Evolutionary conservation across 169 alveolate genomes (phyloP), one percentile per base, ranked within the genome.

Genomic region (Cryptosporidium bovis): DNA sequence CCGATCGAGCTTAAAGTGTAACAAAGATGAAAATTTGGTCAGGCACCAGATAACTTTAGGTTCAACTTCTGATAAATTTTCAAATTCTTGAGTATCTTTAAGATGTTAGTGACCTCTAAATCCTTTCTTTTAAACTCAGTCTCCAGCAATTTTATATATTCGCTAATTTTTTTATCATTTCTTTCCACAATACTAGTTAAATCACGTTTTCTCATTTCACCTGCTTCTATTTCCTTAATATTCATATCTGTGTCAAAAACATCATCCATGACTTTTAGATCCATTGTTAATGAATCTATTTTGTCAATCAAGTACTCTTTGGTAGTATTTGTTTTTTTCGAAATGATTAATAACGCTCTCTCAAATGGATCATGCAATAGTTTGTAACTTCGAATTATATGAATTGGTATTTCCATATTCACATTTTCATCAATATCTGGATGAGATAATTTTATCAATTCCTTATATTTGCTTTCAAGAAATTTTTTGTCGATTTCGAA

Each of bases 291-390:
- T 44, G 71, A 29, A 27, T 77, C 87, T 46, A 77, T 60, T 0
- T 44, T 5, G 1, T 60, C 44, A 3, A 77, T 10, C 33, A 77
- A 18, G 16, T 5, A 0, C 15, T 44, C 87, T 62, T 65, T 77
- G 1, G 62, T 12, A 8, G 66, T 60, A n/a, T 18, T 20, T 6
- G 27, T 58, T 13, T 34, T 56, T 8, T 58, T 13, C 13, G 69
- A 77, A 13, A 62, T 4, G 29, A 60, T 20, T 60, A 77, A 50
- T 60, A 77, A 15, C 5, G 65, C 87, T 16, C 87, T 56, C 27
- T 77, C 87, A 77, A 77, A 77, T 18, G 87, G 87, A 36, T 77
- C 71, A 4, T 60, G 53, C 13, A 77, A 7, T 40, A 62, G 24
- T 18, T 77, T 77, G 7, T 60, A 77, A 36, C 31, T 65, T 33